Percentiles rank a stretch among this genome's conserved stretches.
Evolutionary conservation across 345 rosid species (phyloP).

Genomic region (Punica granatum): DNA sequence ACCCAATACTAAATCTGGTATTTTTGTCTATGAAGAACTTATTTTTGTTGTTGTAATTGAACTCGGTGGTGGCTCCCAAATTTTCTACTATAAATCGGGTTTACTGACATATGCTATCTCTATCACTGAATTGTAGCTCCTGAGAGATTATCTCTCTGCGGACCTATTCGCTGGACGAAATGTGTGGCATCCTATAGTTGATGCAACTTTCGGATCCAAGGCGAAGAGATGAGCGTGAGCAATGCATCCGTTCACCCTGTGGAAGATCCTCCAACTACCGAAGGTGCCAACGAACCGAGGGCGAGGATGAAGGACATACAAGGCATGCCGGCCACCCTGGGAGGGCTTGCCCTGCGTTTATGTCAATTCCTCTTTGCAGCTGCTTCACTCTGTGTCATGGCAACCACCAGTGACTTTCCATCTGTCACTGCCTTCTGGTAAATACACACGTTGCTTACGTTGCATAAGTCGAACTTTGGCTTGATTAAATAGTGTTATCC

Average conservation of each 20-base stretch:
- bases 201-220: conserved; percentile 27
- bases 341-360: conserved; percentile 50
- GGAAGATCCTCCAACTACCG: conserved; percentile 57
- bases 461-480: no score
- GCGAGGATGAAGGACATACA: conserved; percentile 64
- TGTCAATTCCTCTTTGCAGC: conserved; percentile 60
- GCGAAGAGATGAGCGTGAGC: conserved; percentile 74
- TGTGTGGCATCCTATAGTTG: conserved; percentile 4
- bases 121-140: neutral
- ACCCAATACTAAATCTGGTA: no score
- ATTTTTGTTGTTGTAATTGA: neutral
- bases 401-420: conserved; percentile 63
- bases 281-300: conserved; percentile 32
- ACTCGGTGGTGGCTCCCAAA: no score
- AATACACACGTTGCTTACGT: neutral
- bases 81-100: no score
- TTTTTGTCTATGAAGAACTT: neutral
- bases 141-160: neutral
- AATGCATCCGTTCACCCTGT: conserved; percentile 72
- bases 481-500: no score
- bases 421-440: conserved; percentile 70
- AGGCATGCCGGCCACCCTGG: conserved; percentile 68
- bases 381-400: conserved; percentile 55
- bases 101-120: neutral
- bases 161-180: neutral